Conservation (phyloP, 495 filamentous ascomycete genomes). For the Neohortaea acidophila region DNA sequence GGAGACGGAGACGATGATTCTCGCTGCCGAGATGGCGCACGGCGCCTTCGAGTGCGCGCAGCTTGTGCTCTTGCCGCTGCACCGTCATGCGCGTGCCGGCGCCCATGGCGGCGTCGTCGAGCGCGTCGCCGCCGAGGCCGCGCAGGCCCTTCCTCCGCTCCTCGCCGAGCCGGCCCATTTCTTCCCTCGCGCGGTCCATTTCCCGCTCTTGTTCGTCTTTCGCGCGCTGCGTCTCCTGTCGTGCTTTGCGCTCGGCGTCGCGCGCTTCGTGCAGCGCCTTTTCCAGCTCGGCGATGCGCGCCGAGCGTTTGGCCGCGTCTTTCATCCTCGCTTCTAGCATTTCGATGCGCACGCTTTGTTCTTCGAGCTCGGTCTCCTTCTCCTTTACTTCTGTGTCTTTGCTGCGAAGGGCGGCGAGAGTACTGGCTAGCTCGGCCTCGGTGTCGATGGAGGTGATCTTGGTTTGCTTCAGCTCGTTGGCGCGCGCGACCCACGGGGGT, state of each 20-base stretch:
- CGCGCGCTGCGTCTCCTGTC: slow-evolving; percentile 25
- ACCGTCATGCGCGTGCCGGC: slow-evolving; percentile 64
- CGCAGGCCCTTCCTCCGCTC: slow-evolving; percentile 40
- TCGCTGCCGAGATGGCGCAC: slow-evolving; percentile 69
- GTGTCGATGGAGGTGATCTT: slow-evolving; percentile 65
- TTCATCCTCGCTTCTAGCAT: slow-evolving; percentile 68
- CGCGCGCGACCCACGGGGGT: slow-evolving; percentile 71
- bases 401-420: slow-evolving; percentile 45
- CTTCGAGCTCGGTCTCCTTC: slow-evolving; percentile 36
- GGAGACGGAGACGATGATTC: slow-evolving; percentile 47
- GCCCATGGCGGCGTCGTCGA: slow-evolving; percentile 31
- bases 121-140: slow-evolving; percentile 38
- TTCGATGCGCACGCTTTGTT: slow-evolving; percentile 77
- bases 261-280: slow-evolving; percentile 39
- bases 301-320: slow-evolving; percentile 57
- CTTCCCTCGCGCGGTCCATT: slow-evolving; percentile 50
- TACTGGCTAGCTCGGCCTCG: slow-evolving; percentile 36
- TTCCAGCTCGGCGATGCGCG: slow-evolving; percentile 50
- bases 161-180: slow-evolving; percentile 58
- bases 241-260: slow-evolving; percentile 35
- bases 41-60: slow-evolving; percentile 53
- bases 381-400: slow-evolving; percentile 32
- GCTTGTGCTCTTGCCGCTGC: slow-evolving; percentile 46
- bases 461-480: slow-evolving; percentile 59
- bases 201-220: slow-evolving; percentile 36